Conservation (phyloP, 2,329 filamentous ascomycete species). For the Fusarium denticulatum region DNA sequence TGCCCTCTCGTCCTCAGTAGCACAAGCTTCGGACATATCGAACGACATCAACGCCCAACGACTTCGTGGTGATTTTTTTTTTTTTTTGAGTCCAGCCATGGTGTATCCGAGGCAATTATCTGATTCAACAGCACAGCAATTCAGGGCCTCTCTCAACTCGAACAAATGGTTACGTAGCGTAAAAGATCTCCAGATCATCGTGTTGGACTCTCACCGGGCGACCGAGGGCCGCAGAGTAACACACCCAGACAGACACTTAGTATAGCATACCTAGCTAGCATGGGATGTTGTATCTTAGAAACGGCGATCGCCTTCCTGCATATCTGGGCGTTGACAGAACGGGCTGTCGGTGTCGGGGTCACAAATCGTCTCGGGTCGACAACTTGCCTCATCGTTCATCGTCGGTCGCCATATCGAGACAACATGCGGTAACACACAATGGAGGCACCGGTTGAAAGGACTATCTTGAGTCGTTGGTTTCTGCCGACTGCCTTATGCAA, state of each 20-base stretch:
- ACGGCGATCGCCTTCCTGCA: constrained; percentile 10
- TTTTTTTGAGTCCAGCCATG: constrained; percentile 1
- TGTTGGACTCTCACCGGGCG: constrained; percentile 4
- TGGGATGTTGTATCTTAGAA: background rate
- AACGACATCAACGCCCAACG: constrained; percentile 24
- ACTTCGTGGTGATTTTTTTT: background rate
- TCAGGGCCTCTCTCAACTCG: background rate
- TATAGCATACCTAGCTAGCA: background rate
- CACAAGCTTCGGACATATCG: constrained; percentile 9
- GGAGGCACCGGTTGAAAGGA: background rate
- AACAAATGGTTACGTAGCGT: constrained; percentile 17
- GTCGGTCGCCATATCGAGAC: constrained; percentile 17
- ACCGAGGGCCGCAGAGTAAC: constrained; percentile 1
- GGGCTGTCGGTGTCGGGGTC: background rate
- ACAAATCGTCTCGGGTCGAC: constrained; percentile 6
- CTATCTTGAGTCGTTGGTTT: background rate
- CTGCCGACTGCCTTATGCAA: constrained; percentile 5
- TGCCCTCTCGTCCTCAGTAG: constrained; percentile 7
- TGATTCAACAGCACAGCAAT: constrained; percentile 9
- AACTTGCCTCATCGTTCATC: constrained; percentile 19
- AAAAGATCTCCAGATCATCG: constrained; percentile 35
- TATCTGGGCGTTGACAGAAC: constrained; percentile 9
- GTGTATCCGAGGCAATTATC: background rate
- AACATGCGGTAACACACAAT: constrained; percentile 4
- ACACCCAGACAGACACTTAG: background rate